Percentiles rank a stretch among this genome's conserved stretches.
Evolutionary conservation across 1,139 yeast species (phyloP).

Genomic region (Kurtzmaniella quercitrusa): DNA sequence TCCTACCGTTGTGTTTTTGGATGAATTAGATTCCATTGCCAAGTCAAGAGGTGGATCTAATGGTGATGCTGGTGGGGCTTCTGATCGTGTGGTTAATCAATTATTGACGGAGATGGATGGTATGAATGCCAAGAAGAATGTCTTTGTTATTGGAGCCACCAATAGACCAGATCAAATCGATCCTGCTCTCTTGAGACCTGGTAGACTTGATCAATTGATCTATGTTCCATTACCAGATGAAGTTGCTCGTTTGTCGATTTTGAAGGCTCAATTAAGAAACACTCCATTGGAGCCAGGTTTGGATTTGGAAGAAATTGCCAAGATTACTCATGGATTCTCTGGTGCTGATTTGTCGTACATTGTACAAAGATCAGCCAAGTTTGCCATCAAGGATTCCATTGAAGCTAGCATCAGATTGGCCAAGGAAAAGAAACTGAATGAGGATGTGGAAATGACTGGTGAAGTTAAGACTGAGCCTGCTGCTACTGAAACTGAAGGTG

Average conservation of each 20-base stretch:
- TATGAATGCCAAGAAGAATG: constrained; percentile 99
- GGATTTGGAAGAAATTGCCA: constrained; percentile 83
- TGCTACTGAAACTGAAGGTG: constrained; percentile 10
- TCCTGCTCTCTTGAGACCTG: constrained; percentile 98
- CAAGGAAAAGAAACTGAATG: constrained; percentile 40
- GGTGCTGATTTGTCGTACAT: constrained; percentile 99
- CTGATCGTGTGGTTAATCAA: constrained; percentile 97
- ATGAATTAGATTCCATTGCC: constrained; percentile 96
- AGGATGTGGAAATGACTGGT: constrained; percentile 60
- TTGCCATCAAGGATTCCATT: constrained; percentile 96
- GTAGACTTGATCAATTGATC: constrained; percentile 96
- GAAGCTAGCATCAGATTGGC: constrained; percentile 66
- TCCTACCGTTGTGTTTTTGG: constrained; percentile 95
- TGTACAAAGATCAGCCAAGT: constrained; percentile 97
- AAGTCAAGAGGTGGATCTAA: constrained; percentile 90
- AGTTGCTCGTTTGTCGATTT: constrained; percentile 85
- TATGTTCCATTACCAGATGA: constrained; percentile 98
- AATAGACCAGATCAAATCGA: constrained; percentile 99
- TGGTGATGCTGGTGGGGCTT: constrained; percentile 98
- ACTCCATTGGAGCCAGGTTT: constrained; percentile 98
- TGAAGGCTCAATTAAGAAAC: constrained; percentile 94
- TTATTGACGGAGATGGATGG: constrained; percentile 99
- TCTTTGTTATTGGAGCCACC: constrained; percentile 97
- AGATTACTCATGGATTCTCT: constrained; percentile 91
- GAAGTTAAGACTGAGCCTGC: constrained; percentile 20